Conservation (phyloP, 306 rosid species). For the Malus sylvestris region DNA sequence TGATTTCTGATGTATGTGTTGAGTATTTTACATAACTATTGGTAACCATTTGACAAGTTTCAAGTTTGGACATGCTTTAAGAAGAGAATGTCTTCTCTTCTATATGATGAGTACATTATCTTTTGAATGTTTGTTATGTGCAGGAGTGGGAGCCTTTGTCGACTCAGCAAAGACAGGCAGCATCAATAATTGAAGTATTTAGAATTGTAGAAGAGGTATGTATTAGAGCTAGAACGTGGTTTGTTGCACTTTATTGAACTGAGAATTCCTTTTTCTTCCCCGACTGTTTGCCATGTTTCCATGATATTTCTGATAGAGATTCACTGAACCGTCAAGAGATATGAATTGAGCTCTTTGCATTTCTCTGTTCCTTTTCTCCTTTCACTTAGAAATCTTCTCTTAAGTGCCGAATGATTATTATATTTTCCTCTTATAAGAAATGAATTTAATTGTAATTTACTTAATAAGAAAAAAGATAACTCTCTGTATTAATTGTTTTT, state of each 20-base stretch:
- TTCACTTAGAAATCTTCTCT: slow-evolving; percentile 3
- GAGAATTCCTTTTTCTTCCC: neutral
- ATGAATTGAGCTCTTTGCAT: neutral
- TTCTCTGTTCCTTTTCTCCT: neutral
- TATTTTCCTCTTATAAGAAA: neutral
- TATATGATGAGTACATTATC: neutral
- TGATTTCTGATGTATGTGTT: neutral
- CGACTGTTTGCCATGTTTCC: neutral
- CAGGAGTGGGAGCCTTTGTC: slow-evolving; percentile 56
- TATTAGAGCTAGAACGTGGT: neutral
- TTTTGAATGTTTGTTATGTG: slow-evolving; percentile 11
- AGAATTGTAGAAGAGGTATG: slow-evolving; percentile 53
- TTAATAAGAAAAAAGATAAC: neutral
- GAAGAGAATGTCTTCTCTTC: neutral
- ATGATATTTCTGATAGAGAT: neutral
- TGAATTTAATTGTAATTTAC: neutral
- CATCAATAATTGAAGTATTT: slow-evolving; percentile 48
- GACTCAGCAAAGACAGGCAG: slow-evolving; percentile 44
- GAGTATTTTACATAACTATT: neutral
- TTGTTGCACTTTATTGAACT: neutral
- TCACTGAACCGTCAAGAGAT: neutral
- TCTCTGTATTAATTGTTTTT: neutral
- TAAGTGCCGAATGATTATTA: neutral
- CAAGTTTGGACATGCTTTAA: neutral
- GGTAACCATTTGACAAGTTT: neutral